Percentiles rank a stretch among this genome's conserved stretches.
These are phyloP conservation scores for Linanthus parryae DNA, from an alignment of 148 eudicot genomes.

Conservation along the genomic window DNA sequence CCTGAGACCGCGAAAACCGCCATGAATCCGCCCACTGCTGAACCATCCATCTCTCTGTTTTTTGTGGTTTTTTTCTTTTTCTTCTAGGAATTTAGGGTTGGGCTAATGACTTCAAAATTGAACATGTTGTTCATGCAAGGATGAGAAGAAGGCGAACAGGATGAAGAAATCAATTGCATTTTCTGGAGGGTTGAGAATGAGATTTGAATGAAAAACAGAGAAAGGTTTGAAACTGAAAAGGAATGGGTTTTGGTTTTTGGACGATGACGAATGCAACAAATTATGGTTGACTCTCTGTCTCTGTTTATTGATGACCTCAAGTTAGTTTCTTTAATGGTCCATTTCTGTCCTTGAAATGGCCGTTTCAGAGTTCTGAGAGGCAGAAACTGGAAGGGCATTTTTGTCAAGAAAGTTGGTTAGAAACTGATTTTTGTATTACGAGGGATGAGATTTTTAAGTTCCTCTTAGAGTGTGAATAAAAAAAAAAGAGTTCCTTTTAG, in stretches of 20 bases:
- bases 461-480: too few relatives aligned
- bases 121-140: slow-evolving; percentile 3
- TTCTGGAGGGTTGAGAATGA: background rate
- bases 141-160: background rate
- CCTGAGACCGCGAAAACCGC: slow-evolving; percentile 79
- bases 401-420: too few relatives aligned
- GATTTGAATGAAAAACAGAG: background rate
- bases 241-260: slow-evolving; percentile 2
- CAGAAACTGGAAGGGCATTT: too few relatives aligned
- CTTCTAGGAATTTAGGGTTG: background rate
- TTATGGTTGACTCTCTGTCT: too few relatives aligned
- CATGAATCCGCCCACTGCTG: slow-evolving; percentile 52
- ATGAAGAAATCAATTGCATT: background rate
- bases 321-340: too few relatives aligned
- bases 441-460: too few relatives aligned
- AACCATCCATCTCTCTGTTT: slow-evolving; percentile 40
- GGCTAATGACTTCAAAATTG: slow-evolving; percentile 1
- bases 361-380: too few relatives aligned
- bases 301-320: too few relatives aligned
- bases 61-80: slow-evolving; percentile 3
- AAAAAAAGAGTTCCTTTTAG: too few relatives aligned
- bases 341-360: too few relatives aligned
- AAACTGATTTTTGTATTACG: too few relatives aligned
- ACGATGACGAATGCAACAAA: too few relatives aligned
- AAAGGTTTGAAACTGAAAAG: background rate